Conservation (phyloP, 805 yeast species). For the Saccharomycopsis schoenii region DNA sequence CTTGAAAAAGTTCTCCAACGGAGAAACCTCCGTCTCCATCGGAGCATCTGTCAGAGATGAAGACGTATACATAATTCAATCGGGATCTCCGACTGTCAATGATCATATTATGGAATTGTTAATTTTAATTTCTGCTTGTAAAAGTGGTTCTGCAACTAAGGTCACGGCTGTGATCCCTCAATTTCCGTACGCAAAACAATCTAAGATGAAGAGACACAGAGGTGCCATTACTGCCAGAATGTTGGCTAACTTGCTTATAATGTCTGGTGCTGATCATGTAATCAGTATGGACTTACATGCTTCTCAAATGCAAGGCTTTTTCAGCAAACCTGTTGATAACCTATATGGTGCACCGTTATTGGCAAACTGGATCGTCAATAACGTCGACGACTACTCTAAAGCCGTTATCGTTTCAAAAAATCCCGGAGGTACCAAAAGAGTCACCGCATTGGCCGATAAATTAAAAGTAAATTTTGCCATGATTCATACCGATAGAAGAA, state of each 20-base stretch:
- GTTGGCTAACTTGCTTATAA: slow-evolving; percentile 88
- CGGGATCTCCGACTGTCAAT: slow-evolving; percentile 78
- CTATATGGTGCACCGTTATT: slow-evolving; percentile 93
- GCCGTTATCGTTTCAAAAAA: slow-evolving; percentile 98
- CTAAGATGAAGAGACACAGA: slow-evolving; percentile 97
- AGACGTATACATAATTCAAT: slow-evolving; percentile 88
- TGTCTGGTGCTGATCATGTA: slow-evolving; percentile 99
- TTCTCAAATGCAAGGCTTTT: slow-evolving; percentile 98
- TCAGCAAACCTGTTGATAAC: slow-evolving; percentile 94
- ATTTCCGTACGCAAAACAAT: slow-evolving; percentile 94
- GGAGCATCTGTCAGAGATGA: slow-evolving; percentile 95
- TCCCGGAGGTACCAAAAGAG: slow-evolving; percentile 98
- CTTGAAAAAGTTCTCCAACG: slow-evolving; percentile 86
- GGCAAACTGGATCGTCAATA: slow-evolving; percentile 91
- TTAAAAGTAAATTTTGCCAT: slow-evolving; percentile 94
- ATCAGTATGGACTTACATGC: slow-evolving; percentile 96
- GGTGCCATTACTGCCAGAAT: slow-evolving; percentile 98
- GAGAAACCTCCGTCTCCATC: slow-evolving; percentile 93
- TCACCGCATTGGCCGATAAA: slow-evolving; percentile 95
- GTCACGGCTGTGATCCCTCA: slow-evolving; percentile 95
- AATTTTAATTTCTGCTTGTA: slow-evolving; percentile 88
- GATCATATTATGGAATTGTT: slow-evolving; percentile 95
- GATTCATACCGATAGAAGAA: slow-evolving; percentile 97
- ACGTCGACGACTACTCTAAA: slow-evolving; percentile 72
- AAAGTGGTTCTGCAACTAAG: slow-evolving; percentile 96